Percentiles rank a stretch among this genome's conserved stretches.
Conservation (phyloP, 495 filamentous ascomycete genomes). For the Penicillium fimorum region DNA sequence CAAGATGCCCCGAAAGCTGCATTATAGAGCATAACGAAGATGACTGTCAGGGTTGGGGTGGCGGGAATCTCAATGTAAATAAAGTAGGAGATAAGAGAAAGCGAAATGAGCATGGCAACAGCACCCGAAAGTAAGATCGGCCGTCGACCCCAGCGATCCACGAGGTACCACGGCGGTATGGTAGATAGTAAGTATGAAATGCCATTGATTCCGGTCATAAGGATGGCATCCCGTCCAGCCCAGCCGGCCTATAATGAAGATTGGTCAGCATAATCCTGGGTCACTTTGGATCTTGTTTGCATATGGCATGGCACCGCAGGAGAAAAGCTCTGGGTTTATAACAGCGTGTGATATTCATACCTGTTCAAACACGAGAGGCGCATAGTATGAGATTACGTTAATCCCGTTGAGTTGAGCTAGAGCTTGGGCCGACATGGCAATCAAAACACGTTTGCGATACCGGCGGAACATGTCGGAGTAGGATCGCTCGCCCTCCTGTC, state of each 20-base stretch:
- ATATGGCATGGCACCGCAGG: too few species aligned
- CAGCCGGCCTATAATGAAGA: constrained; percentile 62
- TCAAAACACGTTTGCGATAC: constrained; percentile 89
- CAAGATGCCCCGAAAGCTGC: constrained; percentile 98
- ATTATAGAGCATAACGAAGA: constrained; percentile 98
- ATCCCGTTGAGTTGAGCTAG: constrained; percentile 97
- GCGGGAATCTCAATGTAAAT: constrained; percentile 77
- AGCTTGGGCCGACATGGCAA: constrained; percentile 97
- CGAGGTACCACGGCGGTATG: constrained; percentile 95
- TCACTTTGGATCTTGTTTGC: background rate
- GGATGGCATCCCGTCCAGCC: constrained; percentile 81
- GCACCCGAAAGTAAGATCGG: constrained; percentile 90
- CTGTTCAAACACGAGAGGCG: constrained; percentile 92
- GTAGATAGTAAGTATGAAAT: constrained; percentile 89
- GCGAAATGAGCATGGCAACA: constrained; percentile 82
- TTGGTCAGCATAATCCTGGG: background rate
- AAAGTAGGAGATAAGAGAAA: constrained; percentile 94
- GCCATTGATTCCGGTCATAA: constrained; percentile 97
- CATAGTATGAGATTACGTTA: constrained; percentile 99
- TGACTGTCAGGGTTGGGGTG: constrained; percentile 81
- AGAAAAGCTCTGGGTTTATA: too few species aligned
- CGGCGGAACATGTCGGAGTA: constrained; percentile 94
- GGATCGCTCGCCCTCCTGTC: constrained; percentile 89
- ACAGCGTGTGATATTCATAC: constrained; percentile 3
- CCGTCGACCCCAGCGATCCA: constrained; percentile 88